phyloP scores from a whole-genome alignment of 495 filamentous ascomycete genomes.

The Neurospora hispaniola region DNA sequence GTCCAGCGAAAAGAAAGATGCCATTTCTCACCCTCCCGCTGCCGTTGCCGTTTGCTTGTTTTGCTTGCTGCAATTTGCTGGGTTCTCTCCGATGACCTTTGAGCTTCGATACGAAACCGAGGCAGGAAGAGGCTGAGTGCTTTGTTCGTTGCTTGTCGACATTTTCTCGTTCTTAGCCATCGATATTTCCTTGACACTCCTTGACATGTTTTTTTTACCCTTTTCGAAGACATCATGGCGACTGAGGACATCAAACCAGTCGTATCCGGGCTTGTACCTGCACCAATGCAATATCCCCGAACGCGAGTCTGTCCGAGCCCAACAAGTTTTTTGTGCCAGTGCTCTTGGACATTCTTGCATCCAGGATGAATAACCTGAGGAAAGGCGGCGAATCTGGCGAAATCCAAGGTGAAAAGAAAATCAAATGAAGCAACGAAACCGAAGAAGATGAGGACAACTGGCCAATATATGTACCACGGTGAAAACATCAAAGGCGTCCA shows the following conservation, averaged over 20 bases:
- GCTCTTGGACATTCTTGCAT: background rate
- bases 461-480: background rate
- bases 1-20: background rate
- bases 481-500: background rate
- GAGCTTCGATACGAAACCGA: background rate
- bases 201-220: background rate
- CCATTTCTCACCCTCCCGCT: conserved; percentile 1
- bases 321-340: background rate
- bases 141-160: background rate
- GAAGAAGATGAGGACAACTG: background rate
- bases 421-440: background rate
- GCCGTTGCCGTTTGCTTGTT: background rate
- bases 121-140: background rate
- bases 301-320: background rate
- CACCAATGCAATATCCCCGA: background rate
- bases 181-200: background rate
- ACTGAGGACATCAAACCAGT: background rate
- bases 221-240: background rate
- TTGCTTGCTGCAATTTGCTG: background rate
- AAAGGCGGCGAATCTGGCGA: background rate
- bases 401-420: background rate
- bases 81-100: background rate
- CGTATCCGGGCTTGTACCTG: background rate
- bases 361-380: background rate
- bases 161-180: background rate